Base-by-base conservation (phyloP, 2,329 filamentous ascomycete genomes). In the Monosporascus sp. region DNA sequence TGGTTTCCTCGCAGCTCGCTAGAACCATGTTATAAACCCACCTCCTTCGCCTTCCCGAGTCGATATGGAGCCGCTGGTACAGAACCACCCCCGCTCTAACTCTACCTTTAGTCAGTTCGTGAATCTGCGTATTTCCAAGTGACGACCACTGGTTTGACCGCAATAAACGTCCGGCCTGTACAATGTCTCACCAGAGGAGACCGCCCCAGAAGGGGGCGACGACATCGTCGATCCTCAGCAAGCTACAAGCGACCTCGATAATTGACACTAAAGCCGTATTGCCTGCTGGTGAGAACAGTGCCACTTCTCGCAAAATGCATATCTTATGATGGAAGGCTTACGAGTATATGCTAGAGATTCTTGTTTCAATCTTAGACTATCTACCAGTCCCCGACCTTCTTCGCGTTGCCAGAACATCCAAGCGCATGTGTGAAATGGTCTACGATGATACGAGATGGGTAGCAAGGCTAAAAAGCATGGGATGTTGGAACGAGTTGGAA, bases 401-500 rank as follows among this genome's bases (percentile, higher is more conserved):
- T 68, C 84, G 85, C 60, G 93, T 90, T 67, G 93, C 94, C 45
- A 85, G 87, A 57, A 85, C 89, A 24, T 96, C 90, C 54, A 88
- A 83, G 66, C 88, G 90, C 55, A 83, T 97, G 80, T 87, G 88
- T 67, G 94, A 99, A 72, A 99, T 99, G 92, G 92, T 97, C 3
- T 99, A 97, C 72, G 94, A 99, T 69, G 94, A 99, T 70, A 90
- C 91, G 48, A 82, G 93, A 74, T 99, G 94, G 94, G 88, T 97
- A 39, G 84, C 89, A 58, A 82, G 89, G 57, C 72, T 99, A 51
- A 88, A 88, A 67, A 85, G 81, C 54, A 96, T 99, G 85, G 89
- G 87, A 2, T 88, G 89, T 60, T 99, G 94, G 94, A 87, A 96
- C 65, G 94, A 99, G 67, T 70, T 76, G 3, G 93, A 96, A 67